Evolutionary conservation across 2,329 filamentous ascomycete species (phyloP).

Genomic region (Epicoccum nigrum): DNA sequence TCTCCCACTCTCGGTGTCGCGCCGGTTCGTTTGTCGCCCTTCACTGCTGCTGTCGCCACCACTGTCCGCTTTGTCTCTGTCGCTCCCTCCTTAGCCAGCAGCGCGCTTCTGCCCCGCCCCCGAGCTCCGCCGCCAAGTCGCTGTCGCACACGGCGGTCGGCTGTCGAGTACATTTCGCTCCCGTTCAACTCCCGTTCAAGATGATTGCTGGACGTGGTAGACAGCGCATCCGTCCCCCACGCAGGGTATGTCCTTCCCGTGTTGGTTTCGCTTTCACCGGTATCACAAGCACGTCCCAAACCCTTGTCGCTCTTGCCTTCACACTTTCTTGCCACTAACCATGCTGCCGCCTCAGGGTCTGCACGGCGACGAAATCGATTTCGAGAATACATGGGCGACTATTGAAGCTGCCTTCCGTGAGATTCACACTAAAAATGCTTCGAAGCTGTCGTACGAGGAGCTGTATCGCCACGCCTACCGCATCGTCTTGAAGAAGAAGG

Average conservation of each 20-base stretch:
- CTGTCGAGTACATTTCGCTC: background rate
- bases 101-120: conserved; percentile 2
- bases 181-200: conserved; percentile 21
- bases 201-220: conserved; percentile 63
- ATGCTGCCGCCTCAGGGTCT: conserved; percentile 56
- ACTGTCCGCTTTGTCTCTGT: background rate
- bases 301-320: conserved; percentile 14
- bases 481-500: conserved; percentile 87
- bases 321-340: conserved; percentile 11
- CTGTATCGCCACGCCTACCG: conserved; percentile 94
- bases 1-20: background rate
- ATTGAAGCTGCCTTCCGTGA: conserved; percentile 79
- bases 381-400: conserved; percentile 82
- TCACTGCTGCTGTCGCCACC: background rate
- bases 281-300: background rate
- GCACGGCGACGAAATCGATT: conserved; percentile 71
- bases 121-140: background rate
- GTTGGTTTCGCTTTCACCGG: background rate
- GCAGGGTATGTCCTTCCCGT: conserved; percentile 61
- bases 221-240: conserved; percentile 70
- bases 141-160: background rate
- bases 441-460: conserved; percentile 89
- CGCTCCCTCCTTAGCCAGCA: conserved; percentile 4
- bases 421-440: conserved; percentile 92
- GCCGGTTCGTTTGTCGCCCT: background rate